These are phyloP conservation scores for Clonostachys rosea DNA, from an alignment of 2,329 filamentous ascomycete genomes.

Conservation along the genomic window DNA sequence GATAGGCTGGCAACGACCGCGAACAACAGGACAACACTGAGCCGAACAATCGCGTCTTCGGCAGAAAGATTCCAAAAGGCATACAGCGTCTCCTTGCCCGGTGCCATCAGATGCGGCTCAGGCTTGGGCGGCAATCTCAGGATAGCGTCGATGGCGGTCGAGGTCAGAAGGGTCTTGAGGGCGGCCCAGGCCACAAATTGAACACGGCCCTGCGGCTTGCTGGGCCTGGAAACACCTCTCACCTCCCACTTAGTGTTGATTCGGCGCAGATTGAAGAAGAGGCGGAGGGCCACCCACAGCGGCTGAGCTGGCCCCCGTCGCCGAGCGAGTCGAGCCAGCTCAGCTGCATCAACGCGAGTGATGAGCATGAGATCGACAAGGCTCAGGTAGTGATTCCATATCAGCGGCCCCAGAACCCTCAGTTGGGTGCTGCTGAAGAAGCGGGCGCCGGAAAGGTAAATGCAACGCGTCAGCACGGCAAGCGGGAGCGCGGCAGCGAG, in stretches of 20 bases:
- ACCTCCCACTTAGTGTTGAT: slow-evolving; percentile 3
- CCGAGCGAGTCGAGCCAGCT: background rate
- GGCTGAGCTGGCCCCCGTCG: background rate
- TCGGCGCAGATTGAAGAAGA: slow-evolving; percentile 3
- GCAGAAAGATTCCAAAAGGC: background rate
- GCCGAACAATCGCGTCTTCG: slow-evolving; percentile 4
- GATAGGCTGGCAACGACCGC: background rate
- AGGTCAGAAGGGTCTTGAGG: background rate
- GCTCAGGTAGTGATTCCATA: background rate
- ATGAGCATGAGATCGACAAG: background rate
- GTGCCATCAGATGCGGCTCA: background rate
- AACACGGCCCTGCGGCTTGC: background rate
- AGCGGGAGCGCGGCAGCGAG: no score
- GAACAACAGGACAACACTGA: background rate
- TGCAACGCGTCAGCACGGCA: no score
- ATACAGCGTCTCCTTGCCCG: slow-evolving; percentile 2
- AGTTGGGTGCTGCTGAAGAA: no score
- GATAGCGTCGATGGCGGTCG: slow-evolving; percentile 2
- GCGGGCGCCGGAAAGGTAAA: no score
- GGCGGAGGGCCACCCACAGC: slow-evolving; percentile 2
- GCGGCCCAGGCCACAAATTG: background rate
- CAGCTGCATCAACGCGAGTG: background rate
- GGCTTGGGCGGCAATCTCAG: background rate
- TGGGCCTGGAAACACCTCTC: background rate
- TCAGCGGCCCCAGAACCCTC: no score